phyloP scores from a whole-genome alignment of 495 filamentous ascomycete species.

The Penicillium cinerascens region DNA sequence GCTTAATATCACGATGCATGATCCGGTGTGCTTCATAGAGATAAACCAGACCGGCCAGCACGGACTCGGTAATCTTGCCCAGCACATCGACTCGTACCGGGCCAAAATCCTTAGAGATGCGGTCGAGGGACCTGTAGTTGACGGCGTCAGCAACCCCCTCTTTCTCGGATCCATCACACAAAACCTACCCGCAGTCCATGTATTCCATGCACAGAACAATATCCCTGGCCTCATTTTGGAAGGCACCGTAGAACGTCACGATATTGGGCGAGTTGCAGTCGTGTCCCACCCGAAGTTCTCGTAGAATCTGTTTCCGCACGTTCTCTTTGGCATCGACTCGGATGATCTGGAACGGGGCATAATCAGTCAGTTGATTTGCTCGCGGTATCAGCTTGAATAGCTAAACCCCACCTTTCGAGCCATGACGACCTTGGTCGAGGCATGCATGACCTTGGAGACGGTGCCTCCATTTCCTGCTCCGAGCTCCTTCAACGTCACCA shows the following conservation, averaged over 20 bases:
- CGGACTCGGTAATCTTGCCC: slow-evolving; percentile 97
- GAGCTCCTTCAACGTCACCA: slow-evolving; percentile 89
- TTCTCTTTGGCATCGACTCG: slow-evolving; percentile 97
- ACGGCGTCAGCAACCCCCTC: slow-evolving; percentile 10
- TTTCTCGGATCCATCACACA: neutral
- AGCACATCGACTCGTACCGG: slow-evolving; percentile 96
- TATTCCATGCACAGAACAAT: slow-evolving; percentile 99
- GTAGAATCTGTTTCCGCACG: slow-evolving; percentile 90
- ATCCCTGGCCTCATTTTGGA: slow-evolving; percentile 91
- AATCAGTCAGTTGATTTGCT: neutral
- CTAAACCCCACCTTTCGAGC: slow-evolving; percentile 77
- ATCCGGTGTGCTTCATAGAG: slow-evolving; percentile 92
- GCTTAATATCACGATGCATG: slow-evolving; percentile 98
- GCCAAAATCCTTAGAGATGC: slow-evolving; percentile 89
- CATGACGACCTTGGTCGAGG: slow-evolving; percentile 93
- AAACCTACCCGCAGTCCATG: slow-evolving; percentile 92
- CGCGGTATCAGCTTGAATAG: neutral
- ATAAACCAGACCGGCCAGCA: slow-evolving; percentile 90
- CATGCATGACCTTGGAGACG: slow-evolving; percentile 95
- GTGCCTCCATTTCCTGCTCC: slow-evolving; percentile 96
- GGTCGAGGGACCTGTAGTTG: slow-evolving; percentile 75
- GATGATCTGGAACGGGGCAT: slow-evolving; percentile 64
- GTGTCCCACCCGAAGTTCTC: slow-evolving; percentile 96
- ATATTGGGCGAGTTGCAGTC: slow-evolving; percentile 96
- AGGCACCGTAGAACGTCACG: slow-evolving; percentile 95